phyloP scores from a whole-genome alignment of 1,284 basidiomycete species.

The Malassezia cuniculi region DNA sequence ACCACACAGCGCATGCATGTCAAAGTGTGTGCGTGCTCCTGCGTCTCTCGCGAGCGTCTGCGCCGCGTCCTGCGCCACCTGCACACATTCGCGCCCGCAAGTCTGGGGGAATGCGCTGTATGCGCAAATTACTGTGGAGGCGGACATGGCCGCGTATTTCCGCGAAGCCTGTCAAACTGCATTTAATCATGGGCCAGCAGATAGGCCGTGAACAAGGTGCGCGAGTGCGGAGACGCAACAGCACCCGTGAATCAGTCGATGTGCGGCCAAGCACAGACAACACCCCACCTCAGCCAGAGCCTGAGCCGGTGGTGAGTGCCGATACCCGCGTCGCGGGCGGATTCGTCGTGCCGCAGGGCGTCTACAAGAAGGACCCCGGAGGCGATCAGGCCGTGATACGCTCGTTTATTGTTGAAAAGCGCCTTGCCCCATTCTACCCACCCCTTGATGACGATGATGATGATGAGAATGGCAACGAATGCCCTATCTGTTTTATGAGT shows the following conservation, averaged over 20 bases:
- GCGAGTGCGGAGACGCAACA: background rate
- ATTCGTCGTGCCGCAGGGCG: constrained; percentile 69
- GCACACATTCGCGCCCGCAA: background rate
- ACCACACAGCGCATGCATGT: constrained; percentile 1
- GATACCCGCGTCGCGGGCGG: constrained; percentile 51
- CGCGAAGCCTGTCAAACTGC: too few relatives aligned
- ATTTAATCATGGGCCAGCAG: constrained; percentile 9
- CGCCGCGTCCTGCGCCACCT: background rate
- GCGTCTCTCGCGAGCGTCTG: background rate
- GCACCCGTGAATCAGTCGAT: background rate
- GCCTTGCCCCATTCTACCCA: constrained; percentile 85
- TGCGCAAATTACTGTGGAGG: too few relatives aligned
- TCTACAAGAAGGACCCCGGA: constrained; percentile 64
- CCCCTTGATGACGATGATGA: constrained; percentile 70
- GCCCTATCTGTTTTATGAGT: constrained; percentile 89
- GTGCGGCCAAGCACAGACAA: background rate
- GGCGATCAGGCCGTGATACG: constrained; percentile 80
- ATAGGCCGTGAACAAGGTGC: constrained; percentile 4
- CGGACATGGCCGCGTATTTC: too few relatives aligned
- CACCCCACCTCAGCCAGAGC: background rate
- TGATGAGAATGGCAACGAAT: constrained; percentile 74
- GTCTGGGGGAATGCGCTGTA: background rate
- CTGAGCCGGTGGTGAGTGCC: constrained; percentile 18
- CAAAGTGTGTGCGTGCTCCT: background rate
- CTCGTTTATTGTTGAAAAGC: constrained; percentile 70